phyloP scores from a whole-genome alignment of 805 yeast genomes.

The Ogataea naganishii region DNA sequence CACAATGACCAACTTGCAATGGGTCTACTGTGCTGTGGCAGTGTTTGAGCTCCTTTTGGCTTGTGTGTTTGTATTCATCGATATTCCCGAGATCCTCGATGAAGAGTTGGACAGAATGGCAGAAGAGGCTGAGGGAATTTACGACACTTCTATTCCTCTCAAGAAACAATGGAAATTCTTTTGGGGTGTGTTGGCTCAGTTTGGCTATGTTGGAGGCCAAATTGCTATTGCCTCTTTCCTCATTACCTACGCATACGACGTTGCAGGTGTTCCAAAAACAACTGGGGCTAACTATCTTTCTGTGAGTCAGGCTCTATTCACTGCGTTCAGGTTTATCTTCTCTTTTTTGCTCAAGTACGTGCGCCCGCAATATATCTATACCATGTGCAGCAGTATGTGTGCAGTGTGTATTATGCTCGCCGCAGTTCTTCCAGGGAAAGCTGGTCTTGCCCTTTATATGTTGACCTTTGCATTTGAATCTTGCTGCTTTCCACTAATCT shows the following conservation, averaged over 20 bases:
- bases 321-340: constrained; percentile 6
- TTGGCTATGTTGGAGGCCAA: constrained; percentile 10
- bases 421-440: constrained; percentile 5
- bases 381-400: constrained; percentile 3
- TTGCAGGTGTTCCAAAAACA: constrained; percentile 2
- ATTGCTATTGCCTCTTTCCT: constrained; percentile 8
- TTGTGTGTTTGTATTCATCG: constrained; percentile 5
- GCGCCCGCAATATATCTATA: constrained; percentile 6
- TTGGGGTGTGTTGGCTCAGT: constrained; percentile 9
- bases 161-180: constrained; percentile 6
- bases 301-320: constrained; percentile 5
- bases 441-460: constrained; percentile 6
- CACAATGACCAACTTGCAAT: constrained; percentile 6
- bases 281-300: constrained; percentile 6
- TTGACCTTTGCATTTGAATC: constrained; percentile 6
- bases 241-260: constrained; percentile 6
- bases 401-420: constrained; percentile 4
- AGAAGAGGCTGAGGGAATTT: constrained; percentile 7
- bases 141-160: constrained; percentile 7
- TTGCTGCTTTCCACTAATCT: constrained; percentile 7
- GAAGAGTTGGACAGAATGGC: constrained; percentile 7
- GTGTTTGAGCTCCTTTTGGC: constrained; percentile 7
- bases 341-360: constrained; percentile 5
- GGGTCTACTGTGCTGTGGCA: constrained; percentile 10
- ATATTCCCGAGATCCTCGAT: constrained; percentile 9